phyloP scores from a whole-genome alignment of 176 grass and related monocot genomes.

The Poa pratensis region DNA sequence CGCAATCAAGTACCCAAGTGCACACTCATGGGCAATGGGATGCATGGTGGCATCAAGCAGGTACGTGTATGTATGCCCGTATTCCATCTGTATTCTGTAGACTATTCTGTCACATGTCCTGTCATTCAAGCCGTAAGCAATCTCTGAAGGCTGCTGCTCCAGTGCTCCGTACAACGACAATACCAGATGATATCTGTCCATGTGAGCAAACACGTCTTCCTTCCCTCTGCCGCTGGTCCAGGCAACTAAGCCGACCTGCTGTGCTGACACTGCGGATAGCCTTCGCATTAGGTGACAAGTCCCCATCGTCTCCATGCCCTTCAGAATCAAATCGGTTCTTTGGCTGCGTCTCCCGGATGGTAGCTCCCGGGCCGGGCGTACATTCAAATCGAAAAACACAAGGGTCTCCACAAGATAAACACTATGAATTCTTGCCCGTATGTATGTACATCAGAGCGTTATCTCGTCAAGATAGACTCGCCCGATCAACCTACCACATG shows the following conservation, averaged over 20 bases:
- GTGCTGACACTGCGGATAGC: not conserved
- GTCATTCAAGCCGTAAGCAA: not conserved
- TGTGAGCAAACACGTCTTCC: not conserved
- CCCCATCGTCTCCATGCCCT: slow-evolving; percentile 3
- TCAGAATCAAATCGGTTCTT: slow-evolving; percentile 26
- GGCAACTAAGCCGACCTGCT: slow-evolving; percentile 26
- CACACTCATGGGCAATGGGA: not conserved
- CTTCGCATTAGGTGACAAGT: slow-evolving; percentile 21
- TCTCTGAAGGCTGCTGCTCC: not conserved
- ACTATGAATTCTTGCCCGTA: slow-evolving; percentile 42
- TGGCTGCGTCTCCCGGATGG: slow-evolving; percentile 21
- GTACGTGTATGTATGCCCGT: slow-evolving; percentile 8
- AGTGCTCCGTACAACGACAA: not conserved
- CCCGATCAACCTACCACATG: slow-evolving; percentile 26
- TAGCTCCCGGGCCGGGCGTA: not conserved
- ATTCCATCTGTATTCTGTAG: slow-evolving; percentile 7
- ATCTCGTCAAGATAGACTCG: slow-evolving; percentile 53
- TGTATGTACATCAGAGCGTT: slow-evolving; percentile 54
- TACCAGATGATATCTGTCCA: not conserved
- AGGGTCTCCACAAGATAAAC: slow-evolving; percentile 24
- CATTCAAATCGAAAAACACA: not conserved
- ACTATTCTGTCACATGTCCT: not conserved
- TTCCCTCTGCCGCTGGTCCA: not conserved
- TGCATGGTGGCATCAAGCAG: slow-evolving; percentile 11
- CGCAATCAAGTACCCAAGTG: not conserved